Conservation (phyloP, 192 early-diverging fungal genomes). For the Phlyctochytrium bullatum region DNA sequence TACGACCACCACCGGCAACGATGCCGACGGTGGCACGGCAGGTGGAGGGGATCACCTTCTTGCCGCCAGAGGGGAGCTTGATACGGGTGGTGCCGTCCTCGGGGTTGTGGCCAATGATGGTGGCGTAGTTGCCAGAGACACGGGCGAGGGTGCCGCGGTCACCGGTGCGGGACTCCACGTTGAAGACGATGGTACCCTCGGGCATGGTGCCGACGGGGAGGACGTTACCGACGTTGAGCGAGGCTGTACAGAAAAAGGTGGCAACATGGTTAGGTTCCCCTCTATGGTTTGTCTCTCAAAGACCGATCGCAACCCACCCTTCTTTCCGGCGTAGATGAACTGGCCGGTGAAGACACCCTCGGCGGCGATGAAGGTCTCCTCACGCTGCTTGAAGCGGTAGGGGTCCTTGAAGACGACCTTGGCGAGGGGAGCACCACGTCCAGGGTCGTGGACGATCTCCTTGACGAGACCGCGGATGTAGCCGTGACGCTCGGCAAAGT, state of each 20-base stretch:
- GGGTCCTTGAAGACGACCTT: constrained; percentile 71
- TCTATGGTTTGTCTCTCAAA: too few relatives aligned
- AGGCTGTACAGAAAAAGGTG: constrained; percentile 39
- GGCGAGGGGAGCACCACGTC: constrained; percentile 94
- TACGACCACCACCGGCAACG: constrained; percentile 98
- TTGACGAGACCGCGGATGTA: constrained; percentile 97
- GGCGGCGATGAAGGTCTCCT: constrained; percentile 93
- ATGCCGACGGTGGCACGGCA: constrained; percentile 98
- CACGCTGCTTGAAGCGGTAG: constrained; percentile 78
- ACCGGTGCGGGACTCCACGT: constrained; percentile 88
- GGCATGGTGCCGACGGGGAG: constrained; percentile 91
- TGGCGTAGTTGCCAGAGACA: constrained; percentile 97
- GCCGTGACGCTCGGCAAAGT: constrained; percentile 94
- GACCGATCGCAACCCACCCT: too few relatives aligned
- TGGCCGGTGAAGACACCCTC: constrained; percentile 99
- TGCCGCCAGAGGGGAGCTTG: constrained; percentile 97
- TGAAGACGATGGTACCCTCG: constrained; percentile 94
- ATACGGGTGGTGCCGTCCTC: constrained; percentile 96
- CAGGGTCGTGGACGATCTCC: constrained; percentile 98
- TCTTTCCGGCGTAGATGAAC: constrained; percentile 99
- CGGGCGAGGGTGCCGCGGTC: constrained; percentile 96
- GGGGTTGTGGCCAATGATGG: constrained; percentile 94
- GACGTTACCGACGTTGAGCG: constrained; percentile 90
- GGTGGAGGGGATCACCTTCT: constrained; percentile 88
- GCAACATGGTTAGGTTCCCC: too few relatives aligned